Conservation (phyloP, 805 yeast species). For the Peterozyma xylosa region DNA sequence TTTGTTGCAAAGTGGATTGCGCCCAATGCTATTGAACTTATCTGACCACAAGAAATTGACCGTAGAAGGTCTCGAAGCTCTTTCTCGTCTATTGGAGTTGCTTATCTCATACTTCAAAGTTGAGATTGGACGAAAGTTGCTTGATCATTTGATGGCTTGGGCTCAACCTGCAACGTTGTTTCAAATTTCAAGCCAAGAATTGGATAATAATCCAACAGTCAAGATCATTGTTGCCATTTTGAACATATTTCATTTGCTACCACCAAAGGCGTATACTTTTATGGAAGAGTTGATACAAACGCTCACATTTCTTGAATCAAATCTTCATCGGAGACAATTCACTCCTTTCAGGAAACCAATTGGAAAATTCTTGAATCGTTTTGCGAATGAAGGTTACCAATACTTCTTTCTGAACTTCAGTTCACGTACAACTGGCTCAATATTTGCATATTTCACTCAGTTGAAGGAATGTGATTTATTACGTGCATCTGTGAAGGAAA, state of each 20-base stretch:
- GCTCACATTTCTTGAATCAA: conserved; percentile 70
- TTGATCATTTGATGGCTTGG: conserved; percentile 95
- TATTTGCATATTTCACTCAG: conserved; percentile 59
- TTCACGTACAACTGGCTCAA: conserved; percentile 55
- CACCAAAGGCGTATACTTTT: conserved; percentile 86
- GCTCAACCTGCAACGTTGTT: conserved; percentile 77
- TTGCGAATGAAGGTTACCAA: conserved; percentile 64
- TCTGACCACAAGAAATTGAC: conserved; percentile 90
- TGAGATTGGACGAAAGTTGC: conserved; percentile 86
- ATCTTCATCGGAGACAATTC: conserved; percentile 71
- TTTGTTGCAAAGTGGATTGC: conserved; percentile 84
- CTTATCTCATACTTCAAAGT: conserved; percentile 91
- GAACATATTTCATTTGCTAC: conserved; percentile 85
- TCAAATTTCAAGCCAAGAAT: conserved; percentile 69
- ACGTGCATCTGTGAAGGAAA: conserved; percentile 45
- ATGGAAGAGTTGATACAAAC: conserved; percentile 81
- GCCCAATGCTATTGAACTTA: conserved; percentile 92
- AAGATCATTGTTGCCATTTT: conserved; percentile 84
- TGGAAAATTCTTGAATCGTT: conserved; percentile 78
- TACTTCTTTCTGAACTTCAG: conserved; percentile 63
- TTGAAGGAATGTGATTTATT: conserved; percentile 48
- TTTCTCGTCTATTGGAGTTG: conserved; percentile 78
- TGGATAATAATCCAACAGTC: conserved; percentile 74
- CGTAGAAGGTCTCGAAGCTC: conserved; percentile 83
- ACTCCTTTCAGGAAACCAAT: conserved; percentile 93